These are phyloP conservation scores for Pascua sp. DNA, from an alignment of 1,284 basidiomycete species.

Conservation along the genomic window DNA sequence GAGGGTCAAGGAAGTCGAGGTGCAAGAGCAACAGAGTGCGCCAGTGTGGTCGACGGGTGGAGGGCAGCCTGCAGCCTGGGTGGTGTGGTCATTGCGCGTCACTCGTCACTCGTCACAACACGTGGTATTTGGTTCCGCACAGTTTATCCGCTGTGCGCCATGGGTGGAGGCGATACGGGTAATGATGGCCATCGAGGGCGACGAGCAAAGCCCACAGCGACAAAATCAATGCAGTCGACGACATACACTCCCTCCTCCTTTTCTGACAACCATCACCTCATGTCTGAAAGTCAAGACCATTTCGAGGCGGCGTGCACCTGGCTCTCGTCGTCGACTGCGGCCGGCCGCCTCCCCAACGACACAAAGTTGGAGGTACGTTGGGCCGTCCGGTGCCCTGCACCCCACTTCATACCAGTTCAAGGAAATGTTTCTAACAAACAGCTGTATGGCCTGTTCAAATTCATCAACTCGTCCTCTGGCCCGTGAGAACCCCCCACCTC, in stretches of 20 bases:
- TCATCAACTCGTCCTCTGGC: conserved; percentile 53
- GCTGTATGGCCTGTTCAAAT: conserved; percentile 85
- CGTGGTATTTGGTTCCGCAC: background rate
- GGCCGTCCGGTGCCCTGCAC: too few relatives aligned
- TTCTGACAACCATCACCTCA: background rate
- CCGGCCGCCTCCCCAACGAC: conserved; percentile 33
- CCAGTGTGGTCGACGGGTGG: too few relatives aligned
- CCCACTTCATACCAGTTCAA: too few relatives aligned
- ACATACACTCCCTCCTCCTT: background rate
- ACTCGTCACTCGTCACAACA: too few relatives aligned
- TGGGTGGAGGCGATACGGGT: background rate
- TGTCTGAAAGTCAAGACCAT: conserved; percentile 8
- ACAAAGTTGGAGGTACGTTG: conserved; percentile 38
- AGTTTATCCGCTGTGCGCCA: background rate
- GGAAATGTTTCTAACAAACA: conserved; percentile 45
- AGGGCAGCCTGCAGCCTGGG: too few relatives aligned
- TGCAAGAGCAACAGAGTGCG: too few relatives aligned
- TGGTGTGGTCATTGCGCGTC: too few relatives aligned
- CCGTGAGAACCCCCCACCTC: conserved; percentile 25
- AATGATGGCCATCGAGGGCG: background rate
- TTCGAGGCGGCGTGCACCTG: conserved; percentile 35
- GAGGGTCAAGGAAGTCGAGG: too few relatives aligned
- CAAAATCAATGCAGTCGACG: background rate
- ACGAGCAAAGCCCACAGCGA: background rate
- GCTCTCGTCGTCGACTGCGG: conserved; percentile 31